Evolutionary conservation across 1,139 yeast genomes (phyloP).

Genomic region (Blastobotrys malaysiensis): DNA sequence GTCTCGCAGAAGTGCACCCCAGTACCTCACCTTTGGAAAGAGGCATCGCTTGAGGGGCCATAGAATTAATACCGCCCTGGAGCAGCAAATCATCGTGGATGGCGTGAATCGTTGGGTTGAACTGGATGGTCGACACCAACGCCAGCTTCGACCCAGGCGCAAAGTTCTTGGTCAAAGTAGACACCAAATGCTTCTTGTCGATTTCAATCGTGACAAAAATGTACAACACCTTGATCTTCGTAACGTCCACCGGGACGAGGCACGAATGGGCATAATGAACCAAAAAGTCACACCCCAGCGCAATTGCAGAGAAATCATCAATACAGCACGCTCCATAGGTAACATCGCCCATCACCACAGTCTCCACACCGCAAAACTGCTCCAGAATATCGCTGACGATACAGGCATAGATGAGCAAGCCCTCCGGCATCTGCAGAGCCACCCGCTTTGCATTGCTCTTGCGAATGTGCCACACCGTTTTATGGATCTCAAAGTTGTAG

Average conservation of each 20-base stretch:
- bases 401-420: constrained; percentile 78
- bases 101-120: constrained; percentile 88
- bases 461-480: constrained; percentile 87
- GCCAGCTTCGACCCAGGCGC: constrained; percentile 59
- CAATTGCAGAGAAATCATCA: constrained; percentile 91
- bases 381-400: constrained; percentile 85
- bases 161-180: constrained; percentile 71
- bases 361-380: constrained; percentile 74
- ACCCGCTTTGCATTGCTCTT: constrained; percentile 70
- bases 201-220: constrained; percentile 93
- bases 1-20: constrained; percentile 89
- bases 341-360: constrained; percentile 96
- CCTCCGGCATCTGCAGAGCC: constrained; percentile 97
- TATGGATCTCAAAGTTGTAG: constrained; percentile 92
- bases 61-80: constrained; percentile 37
- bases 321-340: constrained; percentile 99
- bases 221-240: constrained; percentile 81
- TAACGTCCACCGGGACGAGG: constrained; percentile 89
- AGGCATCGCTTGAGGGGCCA: constrained; percentile 91
- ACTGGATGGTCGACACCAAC: constrained; percentile 91
- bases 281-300: constrained; percentile 88
- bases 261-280: constrained; percentile 98
- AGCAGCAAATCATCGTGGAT: constrained; percentile 48
- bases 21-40: constrained; percentile 92
- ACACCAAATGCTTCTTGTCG: constrained; percentile 74